These are phyloP conservation scores for Hymenotorrendiella dingleyae DNA, from an alignment of 2,329 filamentous ascomycete genomes.

Conservation along the genomic window DNA sequence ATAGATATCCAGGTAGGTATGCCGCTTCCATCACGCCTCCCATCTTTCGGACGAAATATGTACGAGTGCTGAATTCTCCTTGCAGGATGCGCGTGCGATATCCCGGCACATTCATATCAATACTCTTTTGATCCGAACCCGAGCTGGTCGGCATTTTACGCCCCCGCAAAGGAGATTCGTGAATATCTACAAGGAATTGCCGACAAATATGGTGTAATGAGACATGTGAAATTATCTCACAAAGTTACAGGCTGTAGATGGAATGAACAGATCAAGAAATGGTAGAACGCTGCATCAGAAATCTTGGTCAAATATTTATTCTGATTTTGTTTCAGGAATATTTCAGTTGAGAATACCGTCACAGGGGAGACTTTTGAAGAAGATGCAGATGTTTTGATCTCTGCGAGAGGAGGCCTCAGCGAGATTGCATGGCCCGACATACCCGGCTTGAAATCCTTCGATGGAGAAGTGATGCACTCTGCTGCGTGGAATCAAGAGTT, in stretches of 20 bases:
- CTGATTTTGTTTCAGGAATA: conserved; percentile 35
- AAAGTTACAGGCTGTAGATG: conserved; percentile 51
- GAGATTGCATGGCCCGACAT: conserved; percentile 58
- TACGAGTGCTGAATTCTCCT: too few species aligned
- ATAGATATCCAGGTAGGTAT: conserved; percentile 36
- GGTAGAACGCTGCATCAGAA: conserved; percentile 9
- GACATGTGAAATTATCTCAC: conserved; percentile 48
- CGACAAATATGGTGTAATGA: conserved; percentile 58
- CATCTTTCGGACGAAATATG: not conserved
- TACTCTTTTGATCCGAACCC: conserved; percentile 61
- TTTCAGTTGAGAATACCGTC: conserved; percentile 33
- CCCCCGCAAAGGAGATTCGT: conserved; percentile 61
- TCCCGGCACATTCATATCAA: conserved; percentile 51
- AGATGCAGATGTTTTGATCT: conserved; percentile 54
- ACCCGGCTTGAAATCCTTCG: conserved; percentile 42
- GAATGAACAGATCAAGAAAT: conserved; percentile 46
- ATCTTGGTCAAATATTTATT: not conserved
- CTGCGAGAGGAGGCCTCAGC: conserved; percentile 61
- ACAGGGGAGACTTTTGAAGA: conserved; percentile 37
- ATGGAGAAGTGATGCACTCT: conserved; percentile 52
- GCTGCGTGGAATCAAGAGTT: conserved; percentile 50
- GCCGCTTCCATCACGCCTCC: not conserved
- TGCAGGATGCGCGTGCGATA: conserved; percentile 19
- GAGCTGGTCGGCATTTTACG: conserved; percentile 63
- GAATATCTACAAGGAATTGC: conserved; percentile 62